Evolutionary conservation across 441 rosid genomes (phyloP).

Genomic region (Adansonia grandidieri): DNA sequence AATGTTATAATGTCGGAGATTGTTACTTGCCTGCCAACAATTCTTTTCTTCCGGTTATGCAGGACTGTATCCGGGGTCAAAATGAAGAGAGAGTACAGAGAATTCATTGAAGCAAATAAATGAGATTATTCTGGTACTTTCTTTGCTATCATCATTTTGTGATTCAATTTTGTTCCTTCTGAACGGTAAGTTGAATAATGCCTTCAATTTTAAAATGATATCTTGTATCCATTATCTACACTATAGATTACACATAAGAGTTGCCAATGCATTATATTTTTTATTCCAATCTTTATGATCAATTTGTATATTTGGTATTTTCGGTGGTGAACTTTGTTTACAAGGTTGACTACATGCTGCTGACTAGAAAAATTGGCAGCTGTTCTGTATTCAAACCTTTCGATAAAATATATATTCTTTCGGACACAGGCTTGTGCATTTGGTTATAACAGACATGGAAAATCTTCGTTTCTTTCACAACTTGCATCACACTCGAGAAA

Average conservation of each 20-base stretch:
- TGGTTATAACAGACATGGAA: neutral
- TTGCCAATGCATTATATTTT: slow-evolving; percentile 22
- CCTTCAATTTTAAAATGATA: slow-evolving; percentile 29
- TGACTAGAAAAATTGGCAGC: neutral
- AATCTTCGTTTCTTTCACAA: neutral
- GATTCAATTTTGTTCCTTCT: slow-evolving; percentile 67
- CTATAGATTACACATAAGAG: slow-evolving; percentile 42
- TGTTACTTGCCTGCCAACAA: neutral
- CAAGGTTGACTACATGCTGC: neutral
- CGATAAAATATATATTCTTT: neutral
- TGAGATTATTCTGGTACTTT: slow-evolving; percentile 39
- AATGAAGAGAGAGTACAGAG: slow-evolving; percentile 94
- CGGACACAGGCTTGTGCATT: neutral
- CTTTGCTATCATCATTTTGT: slow-evolving; percentile 38
- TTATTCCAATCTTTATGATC: slow-evolving; percentile 6
- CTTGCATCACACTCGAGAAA: neutral
- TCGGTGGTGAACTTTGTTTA: neutral
- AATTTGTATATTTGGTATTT: neutral
- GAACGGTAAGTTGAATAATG: slow-evolving; percentile 38
- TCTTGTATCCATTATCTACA: slow-evolving; percentile 29
- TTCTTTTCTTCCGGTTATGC: slow-evolving; percentile 35
- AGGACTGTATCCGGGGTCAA: slow-evolving; percentile 88
- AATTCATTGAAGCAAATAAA: slow-evolving; percentile 82
- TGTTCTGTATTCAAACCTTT: neutral
- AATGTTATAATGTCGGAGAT: neutral